These are phyloP conservation scores for Phaseolus lunatus DNA, from an alignment of 306 rosid species.

Conservation along the genomic window DNA sequence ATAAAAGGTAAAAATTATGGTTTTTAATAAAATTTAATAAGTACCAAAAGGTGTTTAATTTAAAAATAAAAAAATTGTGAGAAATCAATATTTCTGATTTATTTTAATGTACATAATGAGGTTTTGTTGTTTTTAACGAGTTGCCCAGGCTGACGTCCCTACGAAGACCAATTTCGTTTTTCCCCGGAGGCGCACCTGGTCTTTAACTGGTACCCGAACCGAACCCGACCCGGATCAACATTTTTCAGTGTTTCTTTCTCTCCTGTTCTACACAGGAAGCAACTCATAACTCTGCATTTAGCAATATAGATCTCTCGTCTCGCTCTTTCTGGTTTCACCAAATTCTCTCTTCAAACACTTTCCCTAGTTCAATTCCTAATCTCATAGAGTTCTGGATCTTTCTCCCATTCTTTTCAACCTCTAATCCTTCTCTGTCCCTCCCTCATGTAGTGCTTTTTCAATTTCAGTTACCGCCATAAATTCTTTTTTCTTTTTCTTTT, in stretches of 20 bases:
- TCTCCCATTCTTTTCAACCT: neutral
- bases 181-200: neutral
- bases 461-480: neutral
- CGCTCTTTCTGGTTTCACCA: slow-evolving; percentile 18
- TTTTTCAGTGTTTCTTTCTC: neutral
- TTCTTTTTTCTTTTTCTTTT: neutral
- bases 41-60: too few relatives aligned
- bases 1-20: too few relatives aligned
- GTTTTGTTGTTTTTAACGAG: too few relatives aligned
- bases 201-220: neutral
- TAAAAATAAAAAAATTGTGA: too few relatives aligned
- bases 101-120: too few relatives aligned
- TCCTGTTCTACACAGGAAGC: neutral
- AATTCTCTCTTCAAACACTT: slow-evolving; percentile 30
- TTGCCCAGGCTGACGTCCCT: neutral
- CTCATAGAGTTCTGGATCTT: slow-evolving; percentile 4
- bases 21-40: too few relatives aligned
- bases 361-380: neutral
- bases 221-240: neutral
- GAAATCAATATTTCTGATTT: too few relatives aligned
- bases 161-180: neutral
- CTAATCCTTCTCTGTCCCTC: neutral
- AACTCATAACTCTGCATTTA: neutral
- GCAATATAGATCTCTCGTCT: slow-evolving; percentile 45
- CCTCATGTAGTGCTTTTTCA: slow-evolving; percentile 21